phyloP scores from a whole-genome alignment of 2,329 filamentous ascomycete genomes.

The Alternaria burnsii region DNA sequence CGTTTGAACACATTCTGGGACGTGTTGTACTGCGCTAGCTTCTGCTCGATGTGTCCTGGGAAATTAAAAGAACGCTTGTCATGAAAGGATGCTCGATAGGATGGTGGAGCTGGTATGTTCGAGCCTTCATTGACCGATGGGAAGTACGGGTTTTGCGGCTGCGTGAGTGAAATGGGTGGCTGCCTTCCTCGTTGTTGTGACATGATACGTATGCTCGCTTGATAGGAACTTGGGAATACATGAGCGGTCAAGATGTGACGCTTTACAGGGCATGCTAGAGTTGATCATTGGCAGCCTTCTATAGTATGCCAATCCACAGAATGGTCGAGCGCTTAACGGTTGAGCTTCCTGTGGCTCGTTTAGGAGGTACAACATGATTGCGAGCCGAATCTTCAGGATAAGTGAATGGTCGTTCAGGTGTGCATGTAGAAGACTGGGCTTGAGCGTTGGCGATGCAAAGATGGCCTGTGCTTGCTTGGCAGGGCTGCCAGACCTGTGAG shows the following conservation, averaged over 20 bases:
- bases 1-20: constrained; percentile 29
- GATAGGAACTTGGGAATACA: neutral
- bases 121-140: neutral
- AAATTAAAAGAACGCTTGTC: constrained; percentile 23
- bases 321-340: neutral
- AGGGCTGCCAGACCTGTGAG: neutral
- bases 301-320: neutral
- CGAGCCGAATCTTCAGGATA: neutral
- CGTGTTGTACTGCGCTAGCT: constrained; percentile 32
- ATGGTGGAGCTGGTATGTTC: neutral
- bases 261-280: neutral
- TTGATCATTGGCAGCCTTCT: neutral
- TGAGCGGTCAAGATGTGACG: neutral
- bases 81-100: neutral
- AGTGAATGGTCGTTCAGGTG: neutral
- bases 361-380: neutral
- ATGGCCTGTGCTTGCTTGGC: neutral
- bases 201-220: neutral
- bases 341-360: neutral
- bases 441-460: neutral
- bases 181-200: neutral
- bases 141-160: neutral
- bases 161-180: neutral
- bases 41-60: constrained; percentile 30
- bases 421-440: neutral